Conservation (phyloP, 257 asterid genomes). For the Verbascum thapsus region DNA sequence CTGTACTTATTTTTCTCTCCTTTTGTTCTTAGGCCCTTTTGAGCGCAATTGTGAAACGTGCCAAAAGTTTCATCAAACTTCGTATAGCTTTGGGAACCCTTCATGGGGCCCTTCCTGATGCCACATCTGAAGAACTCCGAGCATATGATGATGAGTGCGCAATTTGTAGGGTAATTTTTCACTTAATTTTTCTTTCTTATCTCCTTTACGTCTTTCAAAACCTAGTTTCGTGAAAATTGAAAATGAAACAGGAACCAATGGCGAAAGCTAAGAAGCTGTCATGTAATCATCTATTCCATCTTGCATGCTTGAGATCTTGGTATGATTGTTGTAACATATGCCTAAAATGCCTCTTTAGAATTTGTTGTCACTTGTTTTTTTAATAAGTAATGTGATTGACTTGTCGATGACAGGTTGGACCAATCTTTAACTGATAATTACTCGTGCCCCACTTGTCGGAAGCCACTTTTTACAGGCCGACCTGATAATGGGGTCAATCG, state of each 20-base stretch:
- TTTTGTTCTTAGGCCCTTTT: conserved; percentile 66
- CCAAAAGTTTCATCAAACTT: conserved; percentile 75
- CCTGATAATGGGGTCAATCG: conserved; percentile 46
- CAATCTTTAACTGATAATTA: conserved; percentile 83
- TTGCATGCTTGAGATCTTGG: conserved; percentile 96
- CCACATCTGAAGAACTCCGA: conserved; percentile 77
- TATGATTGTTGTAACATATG: conserved; percentile 34
- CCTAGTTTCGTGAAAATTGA: conserved; percentile 31
- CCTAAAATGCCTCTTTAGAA: conserved; percentile 4
- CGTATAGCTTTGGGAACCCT: conserved; percentile 82
- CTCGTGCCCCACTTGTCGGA: conserved; percentile 97
- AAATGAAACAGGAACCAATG: conserved; percentile 81
- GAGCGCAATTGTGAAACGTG: conserved; percentile 79
- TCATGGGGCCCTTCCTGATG: conserved; percentile 95
- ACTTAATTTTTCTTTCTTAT: conserved; percentile 14
- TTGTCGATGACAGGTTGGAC: conserved; percentile 68
- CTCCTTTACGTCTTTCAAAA: conserved; percentile 26
- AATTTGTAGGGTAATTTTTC: conserved; percentile 76
- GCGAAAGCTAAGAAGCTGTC: conserved; percentile 92
- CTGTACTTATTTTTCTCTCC: conserved; percentile 26
- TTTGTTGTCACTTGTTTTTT: conserved; percentile 6
- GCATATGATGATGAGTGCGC: conserved; percentile 95
- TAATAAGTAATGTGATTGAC: conserved; percentile 14
- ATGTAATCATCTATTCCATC: conserved; percentile 91
- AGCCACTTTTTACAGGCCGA: conserved; percentile 75